A percentile compares a stretch with the other conserved stretches of the same genome.
phyloP scores from a whole-genome alignment of 148 eudicot species.

The Rhododendron mucronatum region DNA sequence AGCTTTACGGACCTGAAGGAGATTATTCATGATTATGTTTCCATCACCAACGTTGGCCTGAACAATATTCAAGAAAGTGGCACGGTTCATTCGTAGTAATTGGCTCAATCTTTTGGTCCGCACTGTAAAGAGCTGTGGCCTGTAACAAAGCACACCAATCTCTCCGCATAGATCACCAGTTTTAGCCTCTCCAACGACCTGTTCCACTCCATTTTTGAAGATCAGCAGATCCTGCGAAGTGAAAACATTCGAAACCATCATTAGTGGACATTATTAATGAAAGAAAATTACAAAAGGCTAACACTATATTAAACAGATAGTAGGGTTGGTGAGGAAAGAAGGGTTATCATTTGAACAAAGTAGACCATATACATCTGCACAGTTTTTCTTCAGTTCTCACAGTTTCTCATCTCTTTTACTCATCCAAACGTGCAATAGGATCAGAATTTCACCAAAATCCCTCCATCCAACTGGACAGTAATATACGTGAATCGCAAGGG shows the following conservation, averaged over 20 bases:
- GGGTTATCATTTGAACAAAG: neutral
- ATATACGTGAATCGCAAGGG: neutral
- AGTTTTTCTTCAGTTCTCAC: neutral
- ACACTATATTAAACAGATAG: neutral
- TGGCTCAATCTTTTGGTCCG: conserved; percentile 75
- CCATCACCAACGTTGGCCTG: conserved; percentile 67
- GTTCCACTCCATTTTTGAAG: conserved; percentile 46
- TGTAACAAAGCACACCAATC: conserved; percentile 84
- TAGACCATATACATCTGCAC: neutral
- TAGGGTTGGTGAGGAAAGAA: neutral
- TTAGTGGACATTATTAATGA: neutral
- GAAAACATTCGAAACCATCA: conserved; percentile 6
- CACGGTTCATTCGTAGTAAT: conserved; percentile 58
- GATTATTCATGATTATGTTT: conserved; percentile 68
- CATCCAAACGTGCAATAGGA: neutral
- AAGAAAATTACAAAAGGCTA: neutral
- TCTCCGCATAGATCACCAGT: conserved; percentile 84
- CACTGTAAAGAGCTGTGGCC: conserved; percentile 83
- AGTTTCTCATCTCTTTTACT: neutral
- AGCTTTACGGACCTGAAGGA: conserved; percentile 45
- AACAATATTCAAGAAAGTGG: conserved; percentile 51
- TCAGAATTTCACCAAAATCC: neutral
- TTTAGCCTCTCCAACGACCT: conserved; percentile 62
- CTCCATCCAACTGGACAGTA: neutral
- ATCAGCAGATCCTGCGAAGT: conserved; percentile 49